Conservation (phyloP, 306 rosid genomes). For the Abrus pulchellus region DNA sequence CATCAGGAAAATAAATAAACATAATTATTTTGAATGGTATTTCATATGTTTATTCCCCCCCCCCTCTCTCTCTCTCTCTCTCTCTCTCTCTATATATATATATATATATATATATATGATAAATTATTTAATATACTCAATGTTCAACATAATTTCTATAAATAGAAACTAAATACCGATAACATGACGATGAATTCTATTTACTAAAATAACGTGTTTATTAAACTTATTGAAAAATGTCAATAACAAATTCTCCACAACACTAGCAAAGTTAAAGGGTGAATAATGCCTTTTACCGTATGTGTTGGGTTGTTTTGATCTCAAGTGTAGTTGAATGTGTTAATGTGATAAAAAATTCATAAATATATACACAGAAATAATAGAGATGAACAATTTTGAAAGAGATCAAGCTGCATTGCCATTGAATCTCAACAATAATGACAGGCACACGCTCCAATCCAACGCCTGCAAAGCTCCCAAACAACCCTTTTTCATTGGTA, state of each 20-base stretch:
- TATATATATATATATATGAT: neutral
- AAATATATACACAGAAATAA: neutral
- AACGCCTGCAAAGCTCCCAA: slow-evolving; percentile 47
- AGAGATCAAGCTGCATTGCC: slow-evolving; percentile 8
- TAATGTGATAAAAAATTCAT: slow-evolving; percentile 14
- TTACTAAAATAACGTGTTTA: neutral
- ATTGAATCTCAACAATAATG: slow-evolving; percentile 24
- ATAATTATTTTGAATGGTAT: no score
- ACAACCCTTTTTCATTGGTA: slow-evolving; percentile 90
- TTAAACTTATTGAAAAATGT: neutral
- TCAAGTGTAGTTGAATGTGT: slow-evolving; percentile 23
- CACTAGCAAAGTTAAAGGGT: slow-evolving; percentile 36
- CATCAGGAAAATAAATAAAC: no score
- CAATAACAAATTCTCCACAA: slow-evolving; percentile 40
- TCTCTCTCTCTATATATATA: neutral
- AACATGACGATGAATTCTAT: neutral
- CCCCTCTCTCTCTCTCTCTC: neutral
- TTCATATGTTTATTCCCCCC: no score
- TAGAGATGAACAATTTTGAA: slow-evolving; percentile 19
- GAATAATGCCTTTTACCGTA: slow-evolving; percentile 8
- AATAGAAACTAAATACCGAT: slow-evolving; percentile 20
- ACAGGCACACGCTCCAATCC: slow-evolving; percentile 12
- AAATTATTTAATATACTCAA: neutral
- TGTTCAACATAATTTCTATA: neutral
- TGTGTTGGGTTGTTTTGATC: slow-evolving; percentile 2